phyloP scores from a whole-genome alignment of 352 stramenopile species.

The Phytophthora cryptogea region DNA sequence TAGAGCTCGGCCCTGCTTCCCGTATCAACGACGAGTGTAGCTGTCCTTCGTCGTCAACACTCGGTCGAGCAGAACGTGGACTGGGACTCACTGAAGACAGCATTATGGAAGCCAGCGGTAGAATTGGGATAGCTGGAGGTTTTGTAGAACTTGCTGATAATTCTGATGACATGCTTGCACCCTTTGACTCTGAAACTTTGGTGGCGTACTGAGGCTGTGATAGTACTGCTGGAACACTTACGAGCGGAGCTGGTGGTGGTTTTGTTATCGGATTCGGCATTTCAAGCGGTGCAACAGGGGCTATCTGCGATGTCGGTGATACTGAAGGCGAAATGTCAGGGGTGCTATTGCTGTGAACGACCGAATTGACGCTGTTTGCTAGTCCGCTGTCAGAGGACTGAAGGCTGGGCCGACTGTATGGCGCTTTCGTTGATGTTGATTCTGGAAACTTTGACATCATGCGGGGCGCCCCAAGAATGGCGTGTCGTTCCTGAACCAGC shows the following conservation, averaged over 20 bases:
- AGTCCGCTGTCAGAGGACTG: conserved; percentile 6
- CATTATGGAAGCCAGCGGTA: conserved; percentile 17
- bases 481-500: conserved; percentile 75
- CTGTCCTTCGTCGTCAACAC: conserved; percentile 20
- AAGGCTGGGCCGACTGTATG: conserved; percentile 11
- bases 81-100: conserved; percentile 14
- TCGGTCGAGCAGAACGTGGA: conserved; percentile 30
- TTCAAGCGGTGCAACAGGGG: conserved; percentile 27
- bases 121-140: conserved; percentile 15
- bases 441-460: conserved; percentile 7
- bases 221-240: conserved; percentile 1
- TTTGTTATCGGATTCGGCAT: conserved; percentile 15
- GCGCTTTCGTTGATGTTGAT: conserved; percentile 3
- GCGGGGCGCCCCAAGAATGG: conserved; percentile 31
- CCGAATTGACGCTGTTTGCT: neutral
- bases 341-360: conserved; percentile 10
- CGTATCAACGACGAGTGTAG: conserved; percentile 3
- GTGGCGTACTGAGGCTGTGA: conserved; percentile 2
- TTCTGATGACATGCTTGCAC: conserved; percentile 1
- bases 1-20: conserved; percentile 6
- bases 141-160: conserved; percentile 6
- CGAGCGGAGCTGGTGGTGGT: conserved; percentile 2
- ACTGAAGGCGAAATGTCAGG: conserved; percentile 19
- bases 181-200: conserved; percentile 16
- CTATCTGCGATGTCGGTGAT: conserved; percentile 12